These are phyloP conservation scores for Cucurbita pepo DNA, from an alignment of 306 rosid species.

Conservation along the genomic window DNA sequence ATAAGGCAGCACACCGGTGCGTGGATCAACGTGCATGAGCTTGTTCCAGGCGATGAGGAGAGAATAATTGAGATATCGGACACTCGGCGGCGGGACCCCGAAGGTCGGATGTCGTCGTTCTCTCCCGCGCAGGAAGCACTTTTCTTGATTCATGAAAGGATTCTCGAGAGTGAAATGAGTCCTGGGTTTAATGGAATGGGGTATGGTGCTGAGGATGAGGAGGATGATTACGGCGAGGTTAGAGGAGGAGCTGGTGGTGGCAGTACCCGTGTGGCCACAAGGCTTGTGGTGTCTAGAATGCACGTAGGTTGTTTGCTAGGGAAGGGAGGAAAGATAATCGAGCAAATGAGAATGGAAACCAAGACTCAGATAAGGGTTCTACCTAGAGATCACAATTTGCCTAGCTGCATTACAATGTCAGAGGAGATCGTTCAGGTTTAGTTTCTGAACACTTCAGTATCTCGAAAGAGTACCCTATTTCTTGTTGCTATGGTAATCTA, in stretches of 20 bases:
- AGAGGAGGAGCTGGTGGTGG: conserved; percentile 24
- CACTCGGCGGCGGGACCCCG: conserved; percentile 94
- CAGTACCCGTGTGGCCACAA: conserved; percentile 46
- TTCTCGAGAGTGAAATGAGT: conserved; percentile 55
- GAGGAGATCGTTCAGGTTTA: conserved; percentile 99
- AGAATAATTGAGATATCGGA: conserved; percentile 85
- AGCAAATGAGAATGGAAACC: conserved; percentile 95
- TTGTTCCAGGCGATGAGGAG: conserved; percentile 76
- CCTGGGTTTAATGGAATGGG: conserved; percentile 27
- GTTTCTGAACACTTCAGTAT: conserved; percentile 6
- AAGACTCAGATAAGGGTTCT: conserved; percentile 95
- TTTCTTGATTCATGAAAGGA: conserved; percentile 70
- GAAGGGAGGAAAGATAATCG: conserved; percentile 96
- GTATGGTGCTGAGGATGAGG: conserved; percentile 42
- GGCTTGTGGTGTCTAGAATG: conserved; percentile 91
- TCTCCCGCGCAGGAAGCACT: conserved; percentile 98
- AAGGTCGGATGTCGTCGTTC: conserved; percentile 79
- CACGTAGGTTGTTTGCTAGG: conserved; percentile 96
- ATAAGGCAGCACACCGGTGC: conserved; percentile 97
- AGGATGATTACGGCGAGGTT: conserved; percentile 32
- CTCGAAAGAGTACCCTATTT: neutral
- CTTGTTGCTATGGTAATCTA: neutral
- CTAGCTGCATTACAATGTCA: conserved; percentile 87
- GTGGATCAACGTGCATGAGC: conserved; percentile 98
- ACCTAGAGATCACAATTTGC: conserved; percentile 85